Evolutionary conservation across 2,329 filamentous ascomycete genomes (phyloP).

Genomic region (Elsinoe perseae): DNA sequence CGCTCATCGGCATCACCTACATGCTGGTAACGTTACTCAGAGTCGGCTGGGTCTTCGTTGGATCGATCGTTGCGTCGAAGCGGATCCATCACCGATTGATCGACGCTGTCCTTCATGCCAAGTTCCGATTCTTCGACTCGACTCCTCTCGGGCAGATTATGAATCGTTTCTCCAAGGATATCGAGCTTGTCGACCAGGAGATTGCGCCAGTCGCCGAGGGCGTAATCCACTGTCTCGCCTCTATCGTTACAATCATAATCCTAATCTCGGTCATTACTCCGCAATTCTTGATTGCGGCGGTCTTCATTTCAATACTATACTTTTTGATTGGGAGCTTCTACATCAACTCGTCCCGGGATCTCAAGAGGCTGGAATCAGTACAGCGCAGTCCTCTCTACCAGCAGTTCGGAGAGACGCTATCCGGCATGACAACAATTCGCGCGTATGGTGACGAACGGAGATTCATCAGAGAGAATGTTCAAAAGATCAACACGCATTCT

Average conservation of each 20-base stretch:
- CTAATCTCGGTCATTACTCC: conserved; percentile 86
- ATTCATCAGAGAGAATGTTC: conserved; percentile 86
- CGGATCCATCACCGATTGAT: conserved; percentile 75
- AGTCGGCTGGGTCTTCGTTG: conserved; percentile 85
- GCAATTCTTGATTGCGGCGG: conserved; percentile 75
- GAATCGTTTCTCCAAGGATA: conserved; percentile 97
- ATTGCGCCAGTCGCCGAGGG: conserved; percentile 85
- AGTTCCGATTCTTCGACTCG: conserved; percentile 96
- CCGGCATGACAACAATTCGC: conserved; percentile 91
- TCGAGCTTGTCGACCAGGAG: conserved; percentile 92
- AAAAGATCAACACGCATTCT: conserved; percentile 80
- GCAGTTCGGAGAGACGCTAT: conserved; percentile 92
- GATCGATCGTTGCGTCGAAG: conserved; percentile 80
- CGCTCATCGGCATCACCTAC: conserved; percentile 66
- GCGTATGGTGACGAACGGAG: conserved; percentile 90
- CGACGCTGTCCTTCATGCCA: conserved; percentile 71
- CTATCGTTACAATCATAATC: conserved; percentile 74
- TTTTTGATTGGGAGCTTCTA: conserved; percentile 80
- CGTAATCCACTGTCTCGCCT: conserved; percentile 57
- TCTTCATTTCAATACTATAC: conserved; percentile 79
- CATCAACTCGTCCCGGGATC: conserved; percentile 81
- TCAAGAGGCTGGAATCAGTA: conserved; percentile 90
- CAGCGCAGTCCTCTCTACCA: conserved; percentile 94
- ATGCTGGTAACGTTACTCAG: conserved; percentile 73
- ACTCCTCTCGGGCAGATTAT: conserved; percentile 93